Conservation (phyloP, 2,329 filamentous ascomycete species). For the Cryphonectria parasitica region DNA sequence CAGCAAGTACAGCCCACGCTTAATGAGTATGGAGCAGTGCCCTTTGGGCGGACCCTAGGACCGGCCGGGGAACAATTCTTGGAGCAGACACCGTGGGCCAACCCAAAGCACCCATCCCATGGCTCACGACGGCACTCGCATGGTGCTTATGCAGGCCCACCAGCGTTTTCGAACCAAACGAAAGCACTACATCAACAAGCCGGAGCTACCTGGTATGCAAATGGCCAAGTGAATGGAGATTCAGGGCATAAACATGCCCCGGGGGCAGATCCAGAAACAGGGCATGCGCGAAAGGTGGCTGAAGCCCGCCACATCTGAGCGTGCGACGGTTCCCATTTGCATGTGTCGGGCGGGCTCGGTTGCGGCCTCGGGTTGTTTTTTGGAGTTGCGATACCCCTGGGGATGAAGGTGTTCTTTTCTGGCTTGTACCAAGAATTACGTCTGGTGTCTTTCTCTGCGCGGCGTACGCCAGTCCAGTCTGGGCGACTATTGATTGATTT, state of each 20-base stretch:
- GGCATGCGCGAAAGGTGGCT: conserved; percentile 17
- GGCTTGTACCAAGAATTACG: conserved; percentile 13
- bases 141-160: conserved; percentile 27
- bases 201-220: conserved; percentile 23
- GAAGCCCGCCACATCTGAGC: conserved; percentile 24
- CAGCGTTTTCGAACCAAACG: conserved; percentile 19
- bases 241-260: conserved; percentile 21
- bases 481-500: conserved; percentile 5
- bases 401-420: conserved; percentile 16
- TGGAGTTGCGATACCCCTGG: conserved; percentile 28
- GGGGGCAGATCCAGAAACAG: conserved; percentile 16
- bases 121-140: conserved; percentile 28
- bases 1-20: conserved; percentile 42
- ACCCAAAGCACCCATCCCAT: conserved; percentile 78
- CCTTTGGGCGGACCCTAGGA: conserved; percentile 55
- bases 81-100: conserved; percentile 90
- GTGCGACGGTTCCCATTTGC: conserved; percentile 19
- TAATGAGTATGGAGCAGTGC: conserved; percentile 53
- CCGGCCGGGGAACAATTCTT: conserved; percentile 84
- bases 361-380: conserved; percentile 16
- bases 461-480: conserved; percentile 4
- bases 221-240: conserved; percentile 28
- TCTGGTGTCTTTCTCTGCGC: conserved; percentile 3
- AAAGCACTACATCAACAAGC: conserved; percentile 24
- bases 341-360: conserved; percentile 16